A percentile compares a stretch with the other conserved stretches of the same genome.
These are phyloP conservation scores for Gossypium sturtianum DNA, from an alignment of 345 rosid genomes.

Conservation along the genomic window DNA sequence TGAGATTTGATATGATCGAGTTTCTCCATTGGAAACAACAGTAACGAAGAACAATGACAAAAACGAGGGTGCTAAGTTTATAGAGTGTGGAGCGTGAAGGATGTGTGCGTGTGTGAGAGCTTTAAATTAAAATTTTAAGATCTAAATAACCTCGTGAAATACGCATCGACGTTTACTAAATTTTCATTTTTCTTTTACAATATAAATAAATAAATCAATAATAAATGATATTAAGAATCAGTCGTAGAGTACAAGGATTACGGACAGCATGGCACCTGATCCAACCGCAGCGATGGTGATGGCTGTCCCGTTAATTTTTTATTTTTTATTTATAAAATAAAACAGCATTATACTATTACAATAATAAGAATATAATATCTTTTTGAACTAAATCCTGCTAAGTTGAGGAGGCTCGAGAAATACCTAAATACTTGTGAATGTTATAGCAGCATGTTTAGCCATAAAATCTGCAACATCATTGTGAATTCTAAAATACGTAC, in stretches of 20 bases:
- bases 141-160: not conserved
- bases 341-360: too few relatives aligned
- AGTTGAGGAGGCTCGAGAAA: too few relatives aligned
- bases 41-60: not conserved
- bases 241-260: not conserved
- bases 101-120: not conserved
- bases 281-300: not conserved
- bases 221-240: not conserved
- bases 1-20: conserved; percentile 48
- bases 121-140: not conserved
- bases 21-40: conserved; percentile 29
- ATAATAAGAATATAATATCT: too few relatives aligned
- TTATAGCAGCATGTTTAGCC: fast-evolving
- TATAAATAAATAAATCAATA: not conserved
- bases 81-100: not conserved
- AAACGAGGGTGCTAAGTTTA: not conserved
- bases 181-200: not conserved
- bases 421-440: too few relatives aligned
- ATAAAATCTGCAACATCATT: too few relatives aligned
- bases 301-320: not conserved
- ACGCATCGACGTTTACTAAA: not conserved
- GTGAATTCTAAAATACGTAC: too few relatives aligned
- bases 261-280: not conserved
- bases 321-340: too few relatives aligned
- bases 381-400: too few relatives aligned